Conservation (phyloP, 2,329 filamentous ascomycete species). For the Nemania sp. region DNA sequence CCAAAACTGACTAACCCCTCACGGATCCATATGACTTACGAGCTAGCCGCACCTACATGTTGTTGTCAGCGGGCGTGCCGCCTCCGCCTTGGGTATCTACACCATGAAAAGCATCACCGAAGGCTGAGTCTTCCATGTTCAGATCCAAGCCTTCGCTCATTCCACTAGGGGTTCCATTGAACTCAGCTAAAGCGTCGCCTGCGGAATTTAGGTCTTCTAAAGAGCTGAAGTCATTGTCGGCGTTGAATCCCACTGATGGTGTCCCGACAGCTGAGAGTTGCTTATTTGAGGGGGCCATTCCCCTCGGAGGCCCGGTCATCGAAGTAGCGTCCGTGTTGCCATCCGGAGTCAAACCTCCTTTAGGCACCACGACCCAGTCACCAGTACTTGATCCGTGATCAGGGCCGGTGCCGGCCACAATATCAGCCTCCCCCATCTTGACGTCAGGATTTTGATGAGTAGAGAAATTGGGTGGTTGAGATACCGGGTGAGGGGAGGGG, state of each 20-base stretch:
- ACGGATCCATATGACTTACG: neutral
- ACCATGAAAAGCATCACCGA: slow-evolving; percentile 80
- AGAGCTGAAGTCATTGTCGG: slow-evolving; percentile 65
- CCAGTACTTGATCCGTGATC: slow-evolving; percentile 58
- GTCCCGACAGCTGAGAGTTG: slow-evolving; percentile 50
- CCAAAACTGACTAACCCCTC: slow-evolving; percentile 8
- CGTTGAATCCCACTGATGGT: slow-evolving; percentile 50
- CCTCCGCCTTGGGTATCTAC: slow-evolving; percentile 47
- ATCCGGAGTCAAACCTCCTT: slow-evolving; percentile 56
- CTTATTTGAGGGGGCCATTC: slow-evolving; percentile 40
- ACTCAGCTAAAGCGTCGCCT: slow-evolving; percentile 71
- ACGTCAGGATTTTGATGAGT: slow-evolving; percentile 43
- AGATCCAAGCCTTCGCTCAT: slow-evolving; percentile 62
- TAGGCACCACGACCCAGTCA: slow-evolving; percentile 78
- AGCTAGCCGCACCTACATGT: slow-evolving; percentile 30
- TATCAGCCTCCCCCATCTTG: slow-evolving; percentile 62
- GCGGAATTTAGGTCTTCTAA: slow-evolving; percentile 71
- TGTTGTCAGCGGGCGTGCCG: slow-evolving; percentile 37
- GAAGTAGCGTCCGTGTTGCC: slow-evolving; percentile 35
- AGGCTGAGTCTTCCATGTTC: slow-evolving; percentile 75
- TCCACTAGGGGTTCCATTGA: slow-evolving; percentile 59
- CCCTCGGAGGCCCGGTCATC: slow-evolving; percentile 31
- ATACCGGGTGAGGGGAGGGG: slow-evolving; percentile 49
- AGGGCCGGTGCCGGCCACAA: slow-evolving; percentile 49
- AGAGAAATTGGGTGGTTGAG: slow-evolving; percentile 18